phyloP scores from a whole-genome alignment of 345 rosid genomes.

The Turritis glabra region DNA sequence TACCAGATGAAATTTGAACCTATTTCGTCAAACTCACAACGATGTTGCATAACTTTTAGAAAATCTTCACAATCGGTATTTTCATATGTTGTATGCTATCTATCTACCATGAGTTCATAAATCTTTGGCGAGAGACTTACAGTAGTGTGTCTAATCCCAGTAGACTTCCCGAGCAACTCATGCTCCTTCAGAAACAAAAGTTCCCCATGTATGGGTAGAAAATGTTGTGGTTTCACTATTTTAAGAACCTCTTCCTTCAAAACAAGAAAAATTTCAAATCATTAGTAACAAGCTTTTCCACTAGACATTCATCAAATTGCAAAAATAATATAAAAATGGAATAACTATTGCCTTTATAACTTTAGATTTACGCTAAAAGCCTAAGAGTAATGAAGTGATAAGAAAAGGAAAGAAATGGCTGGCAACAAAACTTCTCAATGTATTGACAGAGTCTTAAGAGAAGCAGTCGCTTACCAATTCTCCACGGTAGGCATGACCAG shows the following conservation, averaged over 20 bases:
- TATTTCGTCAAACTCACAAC: neutral
- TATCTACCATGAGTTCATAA: neutral
- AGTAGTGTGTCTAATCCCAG: constrained; percentile 90
- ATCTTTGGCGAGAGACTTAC: constrained; percentile 50
- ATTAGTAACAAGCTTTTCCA: neutral
- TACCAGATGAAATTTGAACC: neutral
- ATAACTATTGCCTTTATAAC: neutral
- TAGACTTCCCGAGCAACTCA: constrained; percentile 88
- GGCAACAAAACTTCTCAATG: constrained; percentile 12
- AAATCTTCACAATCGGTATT: neutral
- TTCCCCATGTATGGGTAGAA: constrained; percentile 97
- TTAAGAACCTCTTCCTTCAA: constrained; percentile 93
- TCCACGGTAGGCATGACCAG: constrained; percentile 98
- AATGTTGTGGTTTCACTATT: constrained; percentile 98
- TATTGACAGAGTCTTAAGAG: neutral
- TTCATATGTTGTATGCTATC: constrained; percentile 1
- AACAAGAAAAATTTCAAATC: neutral
- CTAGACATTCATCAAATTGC: neutral
- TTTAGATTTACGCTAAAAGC: neutral
- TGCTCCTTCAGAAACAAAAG: constrained; percentile 97
- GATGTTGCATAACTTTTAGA: neutral
- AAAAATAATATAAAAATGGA: neutral
- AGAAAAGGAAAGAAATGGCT: neutral
- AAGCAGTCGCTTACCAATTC: constrained; percentile 62
- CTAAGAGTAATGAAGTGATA: neutral